Evolutionary conservation across 345 rosid species (phyloP).

Genomic region (Angophora floribunda): DNA sequence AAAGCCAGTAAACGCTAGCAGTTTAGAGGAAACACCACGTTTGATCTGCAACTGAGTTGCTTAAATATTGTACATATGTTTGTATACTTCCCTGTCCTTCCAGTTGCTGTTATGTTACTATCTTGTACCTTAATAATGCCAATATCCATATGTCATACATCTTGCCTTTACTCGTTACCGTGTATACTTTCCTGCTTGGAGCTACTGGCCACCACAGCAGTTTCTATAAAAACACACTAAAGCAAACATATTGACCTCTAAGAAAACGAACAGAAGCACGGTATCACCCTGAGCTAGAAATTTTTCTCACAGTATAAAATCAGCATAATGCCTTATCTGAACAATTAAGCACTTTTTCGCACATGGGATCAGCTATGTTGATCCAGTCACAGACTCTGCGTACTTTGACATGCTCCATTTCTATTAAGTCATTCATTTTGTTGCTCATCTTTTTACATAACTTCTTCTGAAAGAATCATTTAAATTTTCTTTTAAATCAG

Average conservation of each 20-base stretch:
- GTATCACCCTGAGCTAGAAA: background rate
- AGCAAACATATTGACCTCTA: background rate
- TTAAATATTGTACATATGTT: background rate
- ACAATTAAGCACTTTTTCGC: background rate
- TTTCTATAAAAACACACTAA: background rate
- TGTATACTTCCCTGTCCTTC: background rate
- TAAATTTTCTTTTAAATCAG: background rate
- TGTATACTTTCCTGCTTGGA: background rate
- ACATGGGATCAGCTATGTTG: background rate
- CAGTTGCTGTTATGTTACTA: background rate
- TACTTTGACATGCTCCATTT: background rate
- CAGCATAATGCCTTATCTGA: background rate
- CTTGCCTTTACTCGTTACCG: background rate
- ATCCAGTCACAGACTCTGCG: background rate
- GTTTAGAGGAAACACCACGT: background rate
- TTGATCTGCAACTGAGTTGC: background rate
- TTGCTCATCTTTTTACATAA: background rate
- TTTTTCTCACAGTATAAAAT: background rate
- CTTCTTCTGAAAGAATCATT: background rate
- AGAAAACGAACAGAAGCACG: background rate
- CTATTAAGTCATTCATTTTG: background rate
- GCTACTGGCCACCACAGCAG: background rate
- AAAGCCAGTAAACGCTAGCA: background rate
- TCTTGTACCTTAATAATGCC: background rate
- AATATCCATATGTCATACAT: background rate